Evolutionary conservation across 768 basidiomycete genomes (phyloP).

Genomic region (Phallus indusiatus): DNA sequence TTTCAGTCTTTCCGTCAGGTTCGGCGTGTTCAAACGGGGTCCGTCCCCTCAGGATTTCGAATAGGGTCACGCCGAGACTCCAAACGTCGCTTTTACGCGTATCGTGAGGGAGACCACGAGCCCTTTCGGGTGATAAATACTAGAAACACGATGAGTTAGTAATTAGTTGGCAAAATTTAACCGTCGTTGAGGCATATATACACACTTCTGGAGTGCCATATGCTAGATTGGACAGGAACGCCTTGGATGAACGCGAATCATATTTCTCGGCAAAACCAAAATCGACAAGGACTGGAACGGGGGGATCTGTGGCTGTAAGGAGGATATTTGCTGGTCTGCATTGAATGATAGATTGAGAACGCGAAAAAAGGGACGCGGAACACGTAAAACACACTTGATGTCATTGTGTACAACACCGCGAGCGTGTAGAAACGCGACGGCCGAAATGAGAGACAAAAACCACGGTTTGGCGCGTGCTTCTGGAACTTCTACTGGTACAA

Average conservation of each 20-base stretch:
- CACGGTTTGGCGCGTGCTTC: constrained; percentile 70
- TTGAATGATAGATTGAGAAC: not conserved
- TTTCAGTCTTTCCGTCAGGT: constrained; percentile 38
- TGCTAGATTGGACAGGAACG: constrained; percentile 74
- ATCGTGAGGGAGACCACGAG: constrained; percentile 81
- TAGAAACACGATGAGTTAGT: constrained; percentile 20
- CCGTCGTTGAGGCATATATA: constrained; percentile 1
- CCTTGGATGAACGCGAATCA: constrained; percentile 47
- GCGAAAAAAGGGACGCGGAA: constrained; percentile 5
- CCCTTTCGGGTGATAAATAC: constrained; percentile 91
- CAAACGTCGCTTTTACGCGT: constrained; percentile 86
- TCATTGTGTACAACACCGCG: constrained; percentile 88
- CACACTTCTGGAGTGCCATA: constrained; percentile 87
- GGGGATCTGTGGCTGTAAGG: constrained; percentile 53
- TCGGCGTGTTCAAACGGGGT: constrained; percentile 86
- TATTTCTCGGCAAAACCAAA: constrained; percentile 95
- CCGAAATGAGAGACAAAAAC: constrained; percentile 77
- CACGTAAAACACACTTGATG: constrained; percentile 61
- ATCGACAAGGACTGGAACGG: constrained; percentile 81
- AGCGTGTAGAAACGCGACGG: constrained; percentile 73
- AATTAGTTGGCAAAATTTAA: not conserved
- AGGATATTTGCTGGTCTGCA: constrained; percentile 87
- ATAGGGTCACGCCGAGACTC: constrained; percentile 85
- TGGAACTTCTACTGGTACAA: constrained; percentile 81
- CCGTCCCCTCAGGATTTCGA: constrained; percentile 86